Base-by-base conservation (phyloP, 331 rosid genomes). In the Telfairia occidentalis region DNA sequence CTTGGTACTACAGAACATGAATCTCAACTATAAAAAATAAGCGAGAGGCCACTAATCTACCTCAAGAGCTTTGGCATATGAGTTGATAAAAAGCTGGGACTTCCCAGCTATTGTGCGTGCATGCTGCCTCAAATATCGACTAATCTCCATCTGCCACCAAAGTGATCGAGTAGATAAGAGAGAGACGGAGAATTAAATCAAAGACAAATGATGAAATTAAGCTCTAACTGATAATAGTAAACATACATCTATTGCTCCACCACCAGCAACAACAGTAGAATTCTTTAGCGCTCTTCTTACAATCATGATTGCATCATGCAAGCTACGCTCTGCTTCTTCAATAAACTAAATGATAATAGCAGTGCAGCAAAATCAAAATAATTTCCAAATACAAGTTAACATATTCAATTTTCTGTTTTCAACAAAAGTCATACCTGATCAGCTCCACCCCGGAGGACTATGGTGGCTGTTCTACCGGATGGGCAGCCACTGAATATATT, bases 391-490 rank as follows among this genome's bases (percentile, higher is more conserved):
- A 77, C 12, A 42, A n/a, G 28, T 8, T 26, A 45, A 13, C 23
- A 49, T 9, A 24, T 28, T 11, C 30, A 29, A 45, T 5, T 42
- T 49, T 29, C 48, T 38, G 45, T 24, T 35, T 69, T 43, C 52
- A 38, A 80, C n/a, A 64, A 77, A 55, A 28, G 40, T 45, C 78
- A 78, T 54, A 90, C 99, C 97, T 95, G 99, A 81, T 95, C 99
- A 46, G 99, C 99, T 81, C 99, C 99, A 71, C 99, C 99, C 23
- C 99, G 97, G 80, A 95, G 96, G 80, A 95, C 99, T 73, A 95
- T 95, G 69, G 99, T 95, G 71, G 99, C 96, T 75, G 99, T 92
- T 60, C 45, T 82, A 73, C 97, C 97, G 35, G 99, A 89, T 45
- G 99, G 97, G 71, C 99, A 95, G 77, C 99, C 99, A 80, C 81